These are phyloP conservation scores for Aspergillus glaucus DNA, from an alignment of 2,329 filamentous ascomycete genomes.

Conservation along the genomic window DNA sequence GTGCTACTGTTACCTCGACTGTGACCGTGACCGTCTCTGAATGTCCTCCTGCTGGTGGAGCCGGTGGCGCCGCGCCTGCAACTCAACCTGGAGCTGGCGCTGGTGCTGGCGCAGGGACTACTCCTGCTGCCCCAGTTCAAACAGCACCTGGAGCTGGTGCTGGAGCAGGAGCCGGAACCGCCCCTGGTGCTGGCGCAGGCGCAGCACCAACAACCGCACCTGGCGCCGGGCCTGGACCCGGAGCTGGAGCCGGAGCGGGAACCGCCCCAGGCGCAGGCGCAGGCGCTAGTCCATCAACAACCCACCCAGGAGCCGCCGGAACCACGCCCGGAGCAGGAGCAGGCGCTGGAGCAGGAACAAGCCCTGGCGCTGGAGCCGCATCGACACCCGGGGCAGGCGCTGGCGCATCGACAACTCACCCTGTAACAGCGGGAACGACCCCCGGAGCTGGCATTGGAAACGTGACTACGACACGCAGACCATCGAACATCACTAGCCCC, in stretches of 20 bases:
- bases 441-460: too few relatives aligned
- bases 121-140: too few relatives aligned
- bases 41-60: not conserved
- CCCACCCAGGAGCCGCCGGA: not conserved
- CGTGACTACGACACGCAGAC: not conserved
- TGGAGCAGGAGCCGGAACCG: not conserved
- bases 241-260: not conserved
- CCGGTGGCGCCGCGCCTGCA: not conserved
- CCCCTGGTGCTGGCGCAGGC: not conserved
- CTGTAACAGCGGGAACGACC: not conserved
- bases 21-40: not conserved
- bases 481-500: not conserved
- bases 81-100: not conserved
- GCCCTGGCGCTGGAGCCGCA: not conserved
- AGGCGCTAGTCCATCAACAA: not conserved
- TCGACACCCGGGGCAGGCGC: not conserved
- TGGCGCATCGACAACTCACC: not conserved
- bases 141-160: not conserved
- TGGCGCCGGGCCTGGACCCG: not conserved
- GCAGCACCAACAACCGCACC: not conserved
- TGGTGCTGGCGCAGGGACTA: too few relatives aligned
- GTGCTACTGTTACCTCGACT: constrained; percentile 1
- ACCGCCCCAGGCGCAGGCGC: not conserved
- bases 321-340: not conserved
- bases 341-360: not conserved